phyloP scores from a whole-genome alignment of 352 stramenopile genomes.

The Pythium coloratum region DNA sequence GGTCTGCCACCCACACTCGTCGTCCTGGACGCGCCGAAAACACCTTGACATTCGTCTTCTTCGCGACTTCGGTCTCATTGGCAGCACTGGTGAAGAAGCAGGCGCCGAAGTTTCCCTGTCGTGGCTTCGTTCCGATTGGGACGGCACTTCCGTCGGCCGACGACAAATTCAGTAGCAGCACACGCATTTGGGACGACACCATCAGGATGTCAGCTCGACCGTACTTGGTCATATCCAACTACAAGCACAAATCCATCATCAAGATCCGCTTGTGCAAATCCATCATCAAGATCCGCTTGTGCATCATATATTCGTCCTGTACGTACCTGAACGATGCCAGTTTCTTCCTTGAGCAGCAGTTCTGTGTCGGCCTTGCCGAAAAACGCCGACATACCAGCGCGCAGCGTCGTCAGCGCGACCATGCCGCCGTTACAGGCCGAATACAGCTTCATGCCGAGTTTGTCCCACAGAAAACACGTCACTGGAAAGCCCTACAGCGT shows the following conservation, averaged over 20 bases:
- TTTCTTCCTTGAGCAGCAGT: constrained; percentile 84
- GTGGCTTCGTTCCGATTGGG: constrained; percentile 81
- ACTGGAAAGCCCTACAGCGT: constrained; percentile 60
- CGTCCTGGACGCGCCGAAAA: constrained; percentile 81
- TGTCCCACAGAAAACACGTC: constrained; percentile 84
- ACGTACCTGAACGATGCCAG: constrained; percentile 74
- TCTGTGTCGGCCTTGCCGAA: constrained; percentile 84
- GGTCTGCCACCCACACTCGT: constrained; percentile 81
- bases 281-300: neutral
- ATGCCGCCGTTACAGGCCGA: constrained; percentile 79
- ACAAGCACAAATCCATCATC: neutral
- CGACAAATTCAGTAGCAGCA: constrained; percentile 77
- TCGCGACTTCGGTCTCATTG: constrained; percentile 38
- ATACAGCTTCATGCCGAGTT: constrained; percentile 63
- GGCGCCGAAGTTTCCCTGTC: constrained; percentile 78
- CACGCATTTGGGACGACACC: constrained; percentile 81
- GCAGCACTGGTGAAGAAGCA: constrained; percentile 70
- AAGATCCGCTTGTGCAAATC: neutral
- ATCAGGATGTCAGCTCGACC: constrained; percentile 64
- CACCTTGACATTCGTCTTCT: constrained; percentile 53
- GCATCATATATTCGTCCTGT: too few relatives aligned
- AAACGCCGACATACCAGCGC: constrained; percentile 78
- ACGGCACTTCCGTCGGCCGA: constrained; percentile 68
- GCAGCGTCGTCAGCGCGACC: constrained; percentile 75
- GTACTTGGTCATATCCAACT: constrained; percentile 70